Percentiles rank a stretch among this genome's conserved stretches.
Evolutionary conservation across 192 early-diverging fungal genomes (phyloP).

Genomic region (Coemansia guatemalensis): DNA sequence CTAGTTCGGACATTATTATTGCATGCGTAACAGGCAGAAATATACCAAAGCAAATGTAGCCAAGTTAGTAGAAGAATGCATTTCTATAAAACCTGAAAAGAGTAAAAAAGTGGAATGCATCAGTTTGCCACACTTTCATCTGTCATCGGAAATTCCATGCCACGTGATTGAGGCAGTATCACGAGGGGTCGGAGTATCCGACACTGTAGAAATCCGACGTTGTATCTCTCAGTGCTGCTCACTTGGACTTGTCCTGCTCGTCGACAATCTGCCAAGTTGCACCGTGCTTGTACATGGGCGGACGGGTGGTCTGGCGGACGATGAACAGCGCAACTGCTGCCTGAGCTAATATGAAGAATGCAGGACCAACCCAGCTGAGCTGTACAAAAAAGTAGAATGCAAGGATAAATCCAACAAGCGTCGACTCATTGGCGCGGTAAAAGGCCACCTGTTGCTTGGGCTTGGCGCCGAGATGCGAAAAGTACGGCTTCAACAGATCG

Average conservation of each 20-base stretch:
- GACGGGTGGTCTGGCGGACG: slow-evolving; percentile 20
- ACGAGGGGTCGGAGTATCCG: no score
- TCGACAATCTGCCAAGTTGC: slow-evolving; percentile 26
- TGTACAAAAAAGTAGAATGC: slow-evolving; percentile 49
- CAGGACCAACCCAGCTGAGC: slow-evolving; percentile 49
- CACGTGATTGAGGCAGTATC: no score
- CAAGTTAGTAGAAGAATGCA: no score
- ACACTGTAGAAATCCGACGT: no score
- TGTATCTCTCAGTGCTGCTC: no score
- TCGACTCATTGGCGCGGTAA: slow-evolving; percentile 39
- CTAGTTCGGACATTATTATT: no score
- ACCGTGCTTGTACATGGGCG: slow-evolving; percentile 32
- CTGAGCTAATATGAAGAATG: slow-evolving; percentile 47
- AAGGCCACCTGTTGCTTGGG: slow-evolving; percentile 42
- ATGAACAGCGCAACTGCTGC: slow-evolving; percentile 48
- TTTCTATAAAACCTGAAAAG: no score
- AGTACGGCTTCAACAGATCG: slow-evolving; percentile 45
- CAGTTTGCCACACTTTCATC: no score
- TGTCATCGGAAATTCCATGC: no score
- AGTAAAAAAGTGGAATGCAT: no score
- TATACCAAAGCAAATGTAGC: no score
- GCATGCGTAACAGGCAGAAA: no score
- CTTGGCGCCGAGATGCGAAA: slow-evolving; percentile 40
- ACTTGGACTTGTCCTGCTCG: background rate
- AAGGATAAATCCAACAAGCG: slow-evolving; percentile 41